phyloP scores from a whole-genome alignment of 2,329 filamentous ascomycete species.

The Didymella pomorum region DNA sequence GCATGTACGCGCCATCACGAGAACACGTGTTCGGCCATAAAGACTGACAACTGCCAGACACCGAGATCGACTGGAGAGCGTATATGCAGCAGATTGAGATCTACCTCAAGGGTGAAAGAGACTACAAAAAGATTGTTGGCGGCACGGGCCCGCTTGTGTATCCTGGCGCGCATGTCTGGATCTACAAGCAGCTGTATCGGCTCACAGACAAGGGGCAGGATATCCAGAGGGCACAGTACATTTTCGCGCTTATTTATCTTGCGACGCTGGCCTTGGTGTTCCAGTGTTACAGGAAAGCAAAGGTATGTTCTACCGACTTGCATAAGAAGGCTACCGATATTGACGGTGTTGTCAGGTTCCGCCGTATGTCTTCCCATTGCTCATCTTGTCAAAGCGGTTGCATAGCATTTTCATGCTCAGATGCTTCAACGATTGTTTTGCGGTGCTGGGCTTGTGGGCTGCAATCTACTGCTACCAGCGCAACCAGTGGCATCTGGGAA shows the following conservation, averaged over 20 bases:
- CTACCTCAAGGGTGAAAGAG: conserved; percentile 82
- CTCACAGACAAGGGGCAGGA: conserved; percentile 79
- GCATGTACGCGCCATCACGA: conserved; percentile 69
- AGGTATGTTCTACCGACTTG: conserved; percentile 57
- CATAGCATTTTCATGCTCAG: conserved; percentile 93
- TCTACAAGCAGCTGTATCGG: conserved; percentile 80
- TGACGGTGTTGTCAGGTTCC: conserved; percentile 66
- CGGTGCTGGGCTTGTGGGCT: conserved; percentile 81
- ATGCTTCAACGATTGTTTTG: conserved; percentile 96
- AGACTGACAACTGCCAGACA: conserved; percentile 66
- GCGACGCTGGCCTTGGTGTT: conserved; percentile 78
- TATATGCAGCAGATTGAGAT: conserved; percentile 94
- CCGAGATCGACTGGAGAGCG: conserved; percentile 96
- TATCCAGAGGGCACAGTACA: conserved; percentile 79
- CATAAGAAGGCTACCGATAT: not conserved
- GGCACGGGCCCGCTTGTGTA: conserved; percentile 94
- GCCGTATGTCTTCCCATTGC: conserved; percentile 84
- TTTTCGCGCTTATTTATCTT: conserved; percentile 85
- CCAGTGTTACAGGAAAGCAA: conserved; percentile 78
- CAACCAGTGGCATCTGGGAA: conserved; percentile 75
- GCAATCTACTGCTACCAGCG: conserved; percentile 82
- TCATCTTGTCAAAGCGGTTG: conserved; percentile 88
- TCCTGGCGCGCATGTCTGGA: conserved; percentile 91
- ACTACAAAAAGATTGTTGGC: conserved; percentile 86
- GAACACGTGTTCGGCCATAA: conserved; percentile 34